Evolutionary conservation across 768 basidiomycete species (phyloP), one percentile per base, ranked within the genome.

Genomic region (Lactarius hengduanensis): DNA sequence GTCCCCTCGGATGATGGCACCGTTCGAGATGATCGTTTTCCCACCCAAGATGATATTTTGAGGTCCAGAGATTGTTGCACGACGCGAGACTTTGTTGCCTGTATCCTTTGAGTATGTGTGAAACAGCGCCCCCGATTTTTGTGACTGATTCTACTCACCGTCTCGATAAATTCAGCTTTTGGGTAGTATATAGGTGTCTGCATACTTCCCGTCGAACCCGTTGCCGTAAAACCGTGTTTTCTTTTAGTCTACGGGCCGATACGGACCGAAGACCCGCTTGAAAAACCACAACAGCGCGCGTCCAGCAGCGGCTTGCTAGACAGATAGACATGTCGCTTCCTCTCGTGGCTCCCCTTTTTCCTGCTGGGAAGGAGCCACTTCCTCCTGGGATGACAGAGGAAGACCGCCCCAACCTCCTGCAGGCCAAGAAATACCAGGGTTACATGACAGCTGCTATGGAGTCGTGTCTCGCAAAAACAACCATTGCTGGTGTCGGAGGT

Each of bases 31-130:
- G 76, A 98, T 94, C 2, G 94, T 95, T 80, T 98, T 97, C 56
- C 96, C 97, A 47, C 94, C 94, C 16, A 99, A 87, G 68, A 98
- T 94, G 75, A 98, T 99, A 76, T 97, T 98, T 76, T 95, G 91
- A 13, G 94, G 91, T 1, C 96, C 96, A 63, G 90, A 87, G 73
- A 98, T 97, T 32, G 88, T 90, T 20, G 94, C 94, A 68, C 91
- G 86, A 64, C 94, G 86, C 47, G 93, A 96, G 54, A 98, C 96
- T 77, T 96, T 96, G 81, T 98, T 96, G 55, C 93, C 94, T 68
- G 94, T 96, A 75, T 96, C 94, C 93, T 95, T 76, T 36, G 59
- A 45, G 18, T 56, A n/a, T 36, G 20, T 38, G 41, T 66, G 28
- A 62, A 32, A 20, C 34, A 11, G 6, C 8, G 11, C 9, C 10